These are phyloP conservation scores for Bruguiera hainesii DNA, from an alignment of 441 rosid genomes.

Conservation along the genomic window DNA sequence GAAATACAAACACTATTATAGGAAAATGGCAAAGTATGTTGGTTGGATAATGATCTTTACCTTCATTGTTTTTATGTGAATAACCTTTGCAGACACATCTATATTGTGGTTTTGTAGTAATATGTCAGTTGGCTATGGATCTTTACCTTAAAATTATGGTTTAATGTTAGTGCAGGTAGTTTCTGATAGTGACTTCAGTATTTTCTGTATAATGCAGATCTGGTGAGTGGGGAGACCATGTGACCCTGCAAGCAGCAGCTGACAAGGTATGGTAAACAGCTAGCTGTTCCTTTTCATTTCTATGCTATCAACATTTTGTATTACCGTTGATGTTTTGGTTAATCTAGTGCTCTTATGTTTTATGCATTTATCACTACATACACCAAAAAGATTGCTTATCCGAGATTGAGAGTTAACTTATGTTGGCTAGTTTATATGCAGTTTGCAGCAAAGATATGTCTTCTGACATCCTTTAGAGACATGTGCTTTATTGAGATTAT, in stretches of 20 bases:
- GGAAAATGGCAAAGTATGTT: conserved; percentile 84
- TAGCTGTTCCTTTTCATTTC: conserved; percentile 2
- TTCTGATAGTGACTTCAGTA: conserved; percentile 10
- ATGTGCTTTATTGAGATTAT: conserved; percentile 83
- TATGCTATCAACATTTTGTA: neutral
- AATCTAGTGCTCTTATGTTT: neutral
- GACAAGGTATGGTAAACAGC: conserved; percentile 56
- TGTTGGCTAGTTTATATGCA: conserved; percentile 32
- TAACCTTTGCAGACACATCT: conserved; percentile 14
- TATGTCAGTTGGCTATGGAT: conserved; percentile 34
- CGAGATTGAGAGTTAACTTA: conserved; percentile 7
- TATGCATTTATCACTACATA: too few relatives aligned
- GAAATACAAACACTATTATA: conserved; percentile 86
- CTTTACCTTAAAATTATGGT: conserved; percentile 18
- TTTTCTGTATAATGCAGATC: conserved; percentile 43
- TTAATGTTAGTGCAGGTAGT: neutral
- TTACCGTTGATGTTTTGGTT: neutral
- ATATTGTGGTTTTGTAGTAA: conserved; percentile 31
- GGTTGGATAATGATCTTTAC: conserved; percentile 16
- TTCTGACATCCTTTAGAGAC: conserved; percentile 90
- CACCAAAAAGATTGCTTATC: too few relatives aligned
- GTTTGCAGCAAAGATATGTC: conserved; percentile 93
- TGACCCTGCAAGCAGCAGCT: conserved; percentile 95
- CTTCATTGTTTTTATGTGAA: conserved; percentile 17
- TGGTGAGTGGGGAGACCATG: conserved; percentile 98